phyloP scores from a whole-genome alignment of 2,329 filamentous ascomycete species.

The Alternaria incomplexa region DNA sequence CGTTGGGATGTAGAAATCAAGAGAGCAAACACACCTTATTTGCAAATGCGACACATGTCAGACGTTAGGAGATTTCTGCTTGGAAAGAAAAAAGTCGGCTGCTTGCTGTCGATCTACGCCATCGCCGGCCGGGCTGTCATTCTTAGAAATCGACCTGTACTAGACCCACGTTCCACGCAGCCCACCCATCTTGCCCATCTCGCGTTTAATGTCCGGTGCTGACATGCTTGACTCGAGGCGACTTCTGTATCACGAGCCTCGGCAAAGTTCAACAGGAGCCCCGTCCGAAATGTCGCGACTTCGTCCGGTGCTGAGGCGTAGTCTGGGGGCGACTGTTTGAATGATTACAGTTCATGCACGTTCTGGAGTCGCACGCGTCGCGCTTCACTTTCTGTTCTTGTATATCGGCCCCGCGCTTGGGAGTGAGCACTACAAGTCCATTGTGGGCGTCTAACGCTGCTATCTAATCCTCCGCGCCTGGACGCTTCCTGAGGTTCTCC shows the following conservation, averaged over 20 bases:
- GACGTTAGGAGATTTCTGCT: constrained; percentile 14
- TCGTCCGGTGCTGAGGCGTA: neutral
- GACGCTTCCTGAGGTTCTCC: constrained; percentile 58
- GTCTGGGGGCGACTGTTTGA: constrained; percentile 8
- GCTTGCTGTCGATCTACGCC: constrained; percentile 22
- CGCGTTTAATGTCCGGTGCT: constrained; percentile 5
- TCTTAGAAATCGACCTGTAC: constrained; percentile 33
- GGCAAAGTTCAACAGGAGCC: neutral
- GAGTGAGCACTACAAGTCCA: neutral
- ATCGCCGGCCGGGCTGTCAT: constrained; percentile 22
- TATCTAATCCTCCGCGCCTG: constrained; percentile 45
- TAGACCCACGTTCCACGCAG: constrained; percentile 20
- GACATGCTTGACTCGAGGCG: constrained; percentile 14
- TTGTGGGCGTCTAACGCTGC: neutral
- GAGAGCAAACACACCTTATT: constrained; percentile 6
- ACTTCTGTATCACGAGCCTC: constrained; percentile 19
- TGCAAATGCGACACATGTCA: constrained; percentile 10
- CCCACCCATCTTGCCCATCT: neutral
- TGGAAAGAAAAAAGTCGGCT: constrained; percentile 15
- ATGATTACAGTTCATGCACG: constrained; percentile 20
- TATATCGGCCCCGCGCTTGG: constrained; percentile 2
- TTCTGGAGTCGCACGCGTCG: constrained; percentile 27
- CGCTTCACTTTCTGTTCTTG: constrained; percentile 15
- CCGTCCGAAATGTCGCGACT: neutral
- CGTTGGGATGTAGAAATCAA: neutral